A percentile compares a stretch with the other conserved stretches of the same genome.
phyloP scores from a whole-genome alignment of 768 basidiomycete genomes.

The Sistotremastrum suecicum region DNA sequence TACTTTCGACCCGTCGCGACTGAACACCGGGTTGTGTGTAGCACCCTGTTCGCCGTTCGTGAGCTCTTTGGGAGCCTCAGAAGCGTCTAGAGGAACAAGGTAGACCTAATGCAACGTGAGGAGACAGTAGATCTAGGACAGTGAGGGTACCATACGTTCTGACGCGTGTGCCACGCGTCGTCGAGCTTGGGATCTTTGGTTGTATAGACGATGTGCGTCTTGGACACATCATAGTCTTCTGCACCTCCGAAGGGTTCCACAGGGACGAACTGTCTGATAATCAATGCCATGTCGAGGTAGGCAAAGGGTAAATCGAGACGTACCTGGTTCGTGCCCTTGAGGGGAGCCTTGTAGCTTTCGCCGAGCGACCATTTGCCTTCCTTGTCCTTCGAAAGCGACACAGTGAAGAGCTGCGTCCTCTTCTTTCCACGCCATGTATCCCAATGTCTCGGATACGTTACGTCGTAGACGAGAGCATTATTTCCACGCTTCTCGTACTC shows the following conservation, averaged over 20 bases:
- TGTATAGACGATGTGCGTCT: slow-evolving; percentile 62
- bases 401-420: slow-evolving; percentile 55
- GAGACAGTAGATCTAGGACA: not conserved
- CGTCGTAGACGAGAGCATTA: slow-evolving; percentile 57
- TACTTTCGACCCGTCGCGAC: slow-evolving; percentile 46
- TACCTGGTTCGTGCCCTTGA: slow-evolving; percentile 61
- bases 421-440: slow-evolving; percentile 64
- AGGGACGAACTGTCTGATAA: slow-evolving; percentile 38
- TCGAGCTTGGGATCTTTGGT: slow-evolving; percentile 71
- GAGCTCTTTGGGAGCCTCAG: slow-evolving; percentile 42
- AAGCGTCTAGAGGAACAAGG: slow-evolving; percentile 43
- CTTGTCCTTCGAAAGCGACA: slow-evolving; percentile 33
- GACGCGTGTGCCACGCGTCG: slow-evolving; percentile 77
- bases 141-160: slow-evolving; percentile 37
- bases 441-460: slow-evolving; percentile 64
- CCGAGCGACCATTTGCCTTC: slow-evolving; percentile 42
- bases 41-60: slow-evolving; percentile 82
- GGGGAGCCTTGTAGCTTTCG: slow-evolving; percentile 37
- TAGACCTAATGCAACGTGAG: slow-evolving; percentile 38
- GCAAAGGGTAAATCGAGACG: slow-evolving; percentile 11
- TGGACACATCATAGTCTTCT: slow-evolving; percentile 67
- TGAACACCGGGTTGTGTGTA: slow-evolving; percentile 60
- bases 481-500: slow-evolving; percentile 61
- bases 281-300: not conserved
- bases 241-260: slow-evolving; percentile 82